Conservation (phyloP, 2,329 filamentous ascomycete genomes). For the Aspergillus fumigatiaffinis region DNA sequence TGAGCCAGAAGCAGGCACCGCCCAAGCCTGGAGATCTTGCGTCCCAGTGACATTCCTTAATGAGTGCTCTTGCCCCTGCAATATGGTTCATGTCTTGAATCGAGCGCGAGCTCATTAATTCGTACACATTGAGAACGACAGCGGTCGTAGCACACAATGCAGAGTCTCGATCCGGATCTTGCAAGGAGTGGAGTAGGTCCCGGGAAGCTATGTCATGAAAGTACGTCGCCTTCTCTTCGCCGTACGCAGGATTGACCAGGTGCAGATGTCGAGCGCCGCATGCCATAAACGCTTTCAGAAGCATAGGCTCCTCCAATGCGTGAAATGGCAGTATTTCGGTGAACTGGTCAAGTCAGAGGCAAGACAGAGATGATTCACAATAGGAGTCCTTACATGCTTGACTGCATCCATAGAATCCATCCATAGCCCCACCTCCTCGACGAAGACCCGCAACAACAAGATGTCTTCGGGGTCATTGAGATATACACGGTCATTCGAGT, state of each 20-base stretch:
- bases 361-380: background rate
- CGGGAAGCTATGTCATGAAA: constrained; percentile 86
- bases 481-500: constrained; percentile 54
- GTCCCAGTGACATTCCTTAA: constrained; percentile 88
- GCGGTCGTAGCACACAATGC: constrained; percentile 83
- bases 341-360: constrained; percentile 50
- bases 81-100: constrained; percentile 85
- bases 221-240: constrained; percentile 70
- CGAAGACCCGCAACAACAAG: constrained; percentile 86
- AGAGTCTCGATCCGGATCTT: constrained; percentile 80
- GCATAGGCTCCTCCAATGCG: constrained; percentile 76
- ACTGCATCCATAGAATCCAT: constrained; percentile 87
- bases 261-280: constrained; percentile 82
- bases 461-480: constrained; percentile 74
- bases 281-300: constrained; percentile 82
- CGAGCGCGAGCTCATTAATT: constrained; percentile 81
- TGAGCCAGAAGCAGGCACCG: constrained; percentile 90
- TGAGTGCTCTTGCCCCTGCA: constrained; percentile 75
- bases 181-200: constrained; percentile 69
- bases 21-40: constrained; percentile 74
- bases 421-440: constrained; percentile 86
- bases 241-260: constrained; percentile 64
- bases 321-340: constrained; percentile 79
- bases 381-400: constrained; percentile 58
- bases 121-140: constrained; percentile 85